These are phyloP conservation scores for Ogataea degrootiae DNA, from an alignment of 805 yeast species.

Conservation along the genomic window DNA sequence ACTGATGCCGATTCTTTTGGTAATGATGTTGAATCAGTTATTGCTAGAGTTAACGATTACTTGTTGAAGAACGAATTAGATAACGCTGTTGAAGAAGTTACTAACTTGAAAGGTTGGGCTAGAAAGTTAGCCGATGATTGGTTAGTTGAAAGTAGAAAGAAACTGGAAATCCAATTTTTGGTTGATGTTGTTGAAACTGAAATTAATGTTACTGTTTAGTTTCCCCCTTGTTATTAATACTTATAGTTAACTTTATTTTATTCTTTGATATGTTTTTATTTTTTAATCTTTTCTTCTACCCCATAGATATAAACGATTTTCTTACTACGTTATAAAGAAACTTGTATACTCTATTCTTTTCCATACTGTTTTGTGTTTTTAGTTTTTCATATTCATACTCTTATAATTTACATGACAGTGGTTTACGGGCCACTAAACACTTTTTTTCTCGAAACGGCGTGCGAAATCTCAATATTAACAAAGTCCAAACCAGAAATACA, in stretches of 20 bases:
- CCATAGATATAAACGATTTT: too few relatives aligned
- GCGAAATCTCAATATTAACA: too few relatives aligned
- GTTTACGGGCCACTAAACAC: too few relatives aligned
- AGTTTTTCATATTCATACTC: too few relatives aligned
- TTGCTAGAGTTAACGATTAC: slow-evolving; percentile 78
- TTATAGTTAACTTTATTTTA: neutral
- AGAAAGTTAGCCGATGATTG: slow-evolving; percentile 87
- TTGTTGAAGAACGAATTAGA: slow-evolving; percentile 73
- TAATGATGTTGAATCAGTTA: slow-evolving; percentile 80
- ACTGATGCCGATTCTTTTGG: slow-evolving; percentile 39
- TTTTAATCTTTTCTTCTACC: too few relatives aligned
- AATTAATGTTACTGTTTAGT: slow-evolving; percentile 36
- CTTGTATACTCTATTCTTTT: too few relatives aligned
- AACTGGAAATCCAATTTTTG: slow-evolving; percentile 82
- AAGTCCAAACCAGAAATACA: too few relatives aligned
- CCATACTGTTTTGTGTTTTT: too few relatives aligned
- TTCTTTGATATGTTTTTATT: too few relatives aligned
- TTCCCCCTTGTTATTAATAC: neutral
- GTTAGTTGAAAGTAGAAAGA: slow-evolving; percentile 84
- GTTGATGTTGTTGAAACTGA: slow-evolving; percentile 66
- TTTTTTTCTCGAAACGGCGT: too few relatives aligned
- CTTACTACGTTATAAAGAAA: too few relatives aligned
- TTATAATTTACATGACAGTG: too few relatives aligned
- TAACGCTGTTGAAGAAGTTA: slow-evolving; percentile 88
- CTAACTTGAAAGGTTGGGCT: slow-evolving; percentile 88